Evolutionary conservation across 1,139 yeast genomes (phyloP).

Genomic region (Taphrina confusa): DNA sequence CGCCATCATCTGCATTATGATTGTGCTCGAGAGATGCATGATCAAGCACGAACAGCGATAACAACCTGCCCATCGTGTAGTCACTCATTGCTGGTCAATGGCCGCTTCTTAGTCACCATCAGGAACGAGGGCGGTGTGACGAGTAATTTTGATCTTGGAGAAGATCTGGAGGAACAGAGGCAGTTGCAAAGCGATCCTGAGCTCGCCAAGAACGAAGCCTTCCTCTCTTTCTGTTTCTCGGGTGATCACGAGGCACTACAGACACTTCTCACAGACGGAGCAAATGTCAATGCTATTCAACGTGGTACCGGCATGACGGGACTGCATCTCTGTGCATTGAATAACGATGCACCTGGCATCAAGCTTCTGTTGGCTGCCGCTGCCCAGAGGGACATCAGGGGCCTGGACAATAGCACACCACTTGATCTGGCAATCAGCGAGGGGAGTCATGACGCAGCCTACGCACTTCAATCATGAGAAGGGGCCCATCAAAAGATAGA

Average conservation of each 20-base stretch:
- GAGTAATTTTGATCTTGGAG: slow-evolving; percentile 39
- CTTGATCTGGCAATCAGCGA: slow-evolving; percentile 26
- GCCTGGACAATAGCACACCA: slow-evolving; percentile 3
- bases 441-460: slow-evolving; percentile 33
- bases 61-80: slow-evolving; percentile 40
- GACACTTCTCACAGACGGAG: slow-evolving; percentile 35
- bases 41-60: slow-evolving; percentile 35
- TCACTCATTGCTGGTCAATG: slow-evolving; percentile 29
- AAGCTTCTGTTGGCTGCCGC: slow-evolving; percentile 18
- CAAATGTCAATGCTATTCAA: slow-evolving; percentile 14
- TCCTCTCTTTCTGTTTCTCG: slow-evolving; percentile 40
- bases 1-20: slow-evolving; percentile 42
- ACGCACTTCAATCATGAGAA: slow-evolving; percentile 22
- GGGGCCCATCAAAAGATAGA: too few relatives aligned
- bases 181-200: slow-evolving; percentile 35
- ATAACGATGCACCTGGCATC: slow-evolving; percentile 18
- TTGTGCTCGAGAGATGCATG: slow-evolving; percentile 38
- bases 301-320: slow-evolving; percentile 27
- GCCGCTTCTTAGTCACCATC: slow-evolving; percentile 39
- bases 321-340: slow-evolving; percentile 30
- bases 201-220: slow-evolving; percentile 37
- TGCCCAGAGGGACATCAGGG: slow-evolving; percentile 5
- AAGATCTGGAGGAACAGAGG: slow-evolving; percentile 39
- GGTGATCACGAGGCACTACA: slow-evolving; percentile 41
- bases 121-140: slow-evolving; percentile 41